A percentile compares a stretch with the other conserved stretches of the same genome.
phyloP scores from a whole-genome alignment of 2,329 filamentous ascomycete genomes.

The Exophiala aquamarina region DNA sequence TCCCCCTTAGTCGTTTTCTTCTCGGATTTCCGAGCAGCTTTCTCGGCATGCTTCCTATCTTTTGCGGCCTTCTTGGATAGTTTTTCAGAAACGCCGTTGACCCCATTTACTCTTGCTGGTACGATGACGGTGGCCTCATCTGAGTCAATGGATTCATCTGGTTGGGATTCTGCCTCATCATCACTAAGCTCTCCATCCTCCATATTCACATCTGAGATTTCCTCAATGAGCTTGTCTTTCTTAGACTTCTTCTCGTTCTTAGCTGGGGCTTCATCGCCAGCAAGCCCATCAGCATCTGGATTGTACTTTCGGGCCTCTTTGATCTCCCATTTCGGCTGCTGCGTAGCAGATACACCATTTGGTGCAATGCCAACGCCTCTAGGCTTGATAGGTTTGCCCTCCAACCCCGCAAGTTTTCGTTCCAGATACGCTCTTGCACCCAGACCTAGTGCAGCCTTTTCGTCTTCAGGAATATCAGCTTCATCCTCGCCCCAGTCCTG shows the following conservation, averaged over 20 bases:
- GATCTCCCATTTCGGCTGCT: slow-evolving; percentile 75
- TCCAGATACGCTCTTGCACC: slow-evolving; percentile 50
- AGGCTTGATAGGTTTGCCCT: slow-evolving; percentile 84
- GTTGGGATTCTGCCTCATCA: slow-evolving; percentile 43
- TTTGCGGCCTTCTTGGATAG: slow-evolving; percentile 37
- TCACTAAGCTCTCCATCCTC: slow-evolving; percentile 41
- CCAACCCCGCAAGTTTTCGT: slow-evolving; percentile 59
- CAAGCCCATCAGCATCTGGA: slow-evolving; percentile 82
- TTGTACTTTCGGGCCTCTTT: slow-evolving; percentile 96
- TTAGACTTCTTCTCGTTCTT: slow-evolving; percentile 39
- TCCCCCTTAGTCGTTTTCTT: slow-evolving; percentile 39
- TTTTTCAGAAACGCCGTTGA: slow-evolving; percentile 22
- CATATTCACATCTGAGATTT: slow-evolving; percentile 40
- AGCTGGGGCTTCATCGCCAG: slow-evolving; percentile 63
- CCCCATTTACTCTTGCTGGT: slow-evolving; percentile 27
- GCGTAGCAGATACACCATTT: slow-evolving; percentile 62
- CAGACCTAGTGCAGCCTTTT: slow-evolving; percentile 78
- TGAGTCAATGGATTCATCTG: slow-evolving; percentile 44
- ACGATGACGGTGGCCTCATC: slow-evolving; percentile 33
- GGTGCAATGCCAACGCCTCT: slow-evolving; percentile 74
- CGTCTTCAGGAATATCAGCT: slow-evolving; percentile 71
- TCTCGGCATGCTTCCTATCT: slow-evolving; percentile 39
- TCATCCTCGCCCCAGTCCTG: slow-evolving; percentile 72
- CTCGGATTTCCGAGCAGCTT: slow-evolving; percentile 35
- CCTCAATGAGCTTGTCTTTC: slow-evolving; percentile 47